Percentiles rank a stretch among this genome's conserved stretches.
These are phyloP conservation scores for Aschersonia sp. DNA, from an alignment of 2,329 filamentous ascomycete genomes.

Conservation along the genomic window DNA sequence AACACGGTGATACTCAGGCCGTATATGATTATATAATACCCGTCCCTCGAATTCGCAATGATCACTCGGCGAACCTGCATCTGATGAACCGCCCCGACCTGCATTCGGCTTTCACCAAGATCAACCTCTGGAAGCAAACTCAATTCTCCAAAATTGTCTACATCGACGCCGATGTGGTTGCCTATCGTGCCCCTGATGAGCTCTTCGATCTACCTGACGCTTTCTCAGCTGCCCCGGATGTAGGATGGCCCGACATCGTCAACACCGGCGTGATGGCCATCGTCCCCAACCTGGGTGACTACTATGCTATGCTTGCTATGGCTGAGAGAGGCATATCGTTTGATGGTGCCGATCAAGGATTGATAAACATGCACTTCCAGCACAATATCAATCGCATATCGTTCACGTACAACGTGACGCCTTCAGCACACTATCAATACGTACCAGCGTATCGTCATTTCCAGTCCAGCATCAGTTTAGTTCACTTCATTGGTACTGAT, in stretches of 20 bases:
- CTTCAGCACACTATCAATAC: constrained; percentile 94
- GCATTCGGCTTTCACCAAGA: constrained; percentile 89
- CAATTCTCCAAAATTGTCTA: constrained; percentile 91
- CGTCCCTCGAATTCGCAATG: constrained; percentile 65
- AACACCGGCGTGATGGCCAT: constrained; percentile 96
- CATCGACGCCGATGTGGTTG: constrained; percentile 87
- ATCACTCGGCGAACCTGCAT: constrained; percentile 65
- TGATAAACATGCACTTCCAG: constrained; percentile 89
- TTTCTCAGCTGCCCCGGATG: constrained; percentile 71
- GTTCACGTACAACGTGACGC: constrained; percentile 95
- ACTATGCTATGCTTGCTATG: constrained; percentile 70
- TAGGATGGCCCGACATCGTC: constrained; percentile 96
- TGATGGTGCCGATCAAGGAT: constrained; percentile 89
- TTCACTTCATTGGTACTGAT: constrained; percentile 84
- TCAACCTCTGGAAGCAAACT: constrained; percentile 80
- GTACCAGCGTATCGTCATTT: constrained; percentile 89
- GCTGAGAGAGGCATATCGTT: constrained; percentile 83
- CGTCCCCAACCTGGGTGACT: constrained; percentile 73
- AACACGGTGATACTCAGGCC: constrained; percentile 30
- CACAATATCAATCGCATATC: constrained; percentile 72
- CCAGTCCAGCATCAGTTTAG: constrained; percentile 73
- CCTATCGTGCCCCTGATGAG: constrained; percentile 80
- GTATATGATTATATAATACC: constrained; percentile 84
- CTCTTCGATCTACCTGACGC: constrained; percentile 53
- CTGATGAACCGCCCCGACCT: constrained; percentile 88